Evolutionary conservation across 176 grass and related monocot genomes (phyloP).

Genomic region (Carex scoparia): DNA sequence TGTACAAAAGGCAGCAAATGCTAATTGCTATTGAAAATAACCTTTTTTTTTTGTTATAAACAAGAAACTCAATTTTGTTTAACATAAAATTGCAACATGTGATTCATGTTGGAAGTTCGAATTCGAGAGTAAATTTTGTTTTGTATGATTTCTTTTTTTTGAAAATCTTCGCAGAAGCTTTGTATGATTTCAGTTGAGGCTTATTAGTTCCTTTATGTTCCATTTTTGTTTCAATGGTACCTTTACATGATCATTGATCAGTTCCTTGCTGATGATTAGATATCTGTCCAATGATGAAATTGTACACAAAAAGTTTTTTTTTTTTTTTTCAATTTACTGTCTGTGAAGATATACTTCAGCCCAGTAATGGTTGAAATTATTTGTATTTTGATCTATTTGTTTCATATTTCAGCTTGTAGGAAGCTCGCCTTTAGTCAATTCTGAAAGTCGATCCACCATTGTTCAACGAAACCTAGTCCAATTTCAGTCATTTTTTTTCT

Average conservation of each 20-base stretch:
- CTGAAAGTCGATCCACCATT: background rate
- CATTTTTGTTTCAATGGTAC: background rate
- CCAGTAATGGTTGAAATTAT: background rate
- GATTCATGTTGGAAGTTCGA: too few species aligned
- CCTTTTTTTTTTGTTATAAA: background rate
- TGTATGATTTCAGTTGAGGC: background rate
- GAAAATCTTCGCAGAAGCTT: too few species aligned
- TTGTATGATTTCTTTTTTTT: background rate
- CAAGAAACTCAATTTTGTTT: background rate
- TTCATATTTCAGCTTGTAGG: too few species aligned
- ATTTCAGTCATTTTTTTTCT: background rate
- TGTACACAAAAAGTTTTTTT: background rate
- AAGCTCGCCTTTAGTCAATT: too few species aligned
- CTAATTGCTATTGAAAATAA: background rate
- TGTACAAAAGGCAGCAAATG: too few species aligned
- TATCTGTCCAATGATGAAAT: background rate
- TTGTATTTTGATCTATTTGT: background rate
- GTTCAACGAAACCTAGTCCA: background rate
- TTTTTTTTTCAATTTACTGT: background rate
- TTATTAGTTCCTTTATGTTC: background rate
- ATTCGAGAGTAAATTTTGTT: background rate
- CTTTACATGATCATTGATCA: background rate
- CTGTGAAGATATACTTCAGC: background rate
- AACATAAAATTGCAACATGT: too few species aligned
- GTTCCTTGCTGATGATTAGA: background rate